phyloP scores from a whole-genome alignment of 2,329 filamentous ascomycete species.

The Diaporthe sp. region DNA sequence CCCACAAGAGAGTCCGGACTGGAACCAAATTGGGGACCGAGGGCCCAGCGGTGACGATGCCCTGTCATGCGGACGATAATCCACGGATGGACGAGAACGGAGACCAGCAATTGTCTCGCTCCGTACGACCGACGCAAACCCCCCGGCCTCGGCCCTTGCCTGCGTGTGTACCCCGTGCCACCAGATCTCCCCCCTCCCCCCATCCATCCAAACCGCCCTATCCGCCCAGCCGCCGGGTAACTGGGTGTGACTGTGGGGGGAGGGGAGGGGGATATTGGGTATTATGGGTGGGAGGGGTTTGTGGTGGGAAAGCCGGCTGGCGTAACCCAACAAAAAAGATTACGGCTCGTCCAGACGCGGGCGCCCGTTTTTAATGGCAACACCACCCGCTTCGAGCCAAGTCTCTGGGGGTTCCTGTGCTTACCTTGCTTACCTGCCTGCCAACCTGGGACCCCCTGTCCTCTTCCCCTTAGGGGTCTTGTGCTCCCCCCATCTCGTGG shows the following conservation, averaged over 20 bases:
- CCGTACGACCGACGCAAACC: conserved; percentile 21
- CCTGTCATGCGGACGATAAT: neutral
- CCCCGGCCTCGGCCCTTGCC: neutral
- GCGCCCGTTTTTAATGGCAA: conserved; percentile 1
- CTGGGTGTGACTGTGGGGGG: neutral
- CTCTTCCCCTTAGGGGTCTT: neutral
- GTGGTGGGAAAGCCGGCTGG: neutral
- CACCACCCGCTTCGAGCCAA: neutral
- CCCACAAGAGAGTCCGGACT: neutral
- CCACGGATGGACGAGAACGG: conserved; percentile 1
- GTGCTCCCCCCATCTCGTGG: neutral
- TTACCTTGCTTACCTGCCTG: conserved; percentile 2
- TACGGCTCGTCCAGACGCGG: conserved; percentile 9
- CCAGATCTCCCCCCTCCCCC: neutral
- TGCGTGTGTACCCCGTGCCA: conserved; percentile 7
- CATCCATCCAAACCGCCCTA: neutral
- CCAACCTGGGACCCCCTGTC: neutral
- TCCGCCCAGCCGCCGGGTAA: neutral
- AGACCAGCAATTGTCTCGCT: neutral
- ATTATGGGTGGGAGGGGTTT: neutral
- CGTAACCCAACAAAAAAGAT: conserved; percentile 8
- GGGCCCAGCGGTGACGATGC: neutral
- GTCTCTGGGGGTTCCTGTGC: neutral
- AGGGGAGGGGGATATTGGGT: neutral
- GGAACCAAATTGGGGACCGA: neutral